Conservation (phyloP, 2,329 filamentous ascomycete genomes). For the Claviceps maximensis region DNA sequence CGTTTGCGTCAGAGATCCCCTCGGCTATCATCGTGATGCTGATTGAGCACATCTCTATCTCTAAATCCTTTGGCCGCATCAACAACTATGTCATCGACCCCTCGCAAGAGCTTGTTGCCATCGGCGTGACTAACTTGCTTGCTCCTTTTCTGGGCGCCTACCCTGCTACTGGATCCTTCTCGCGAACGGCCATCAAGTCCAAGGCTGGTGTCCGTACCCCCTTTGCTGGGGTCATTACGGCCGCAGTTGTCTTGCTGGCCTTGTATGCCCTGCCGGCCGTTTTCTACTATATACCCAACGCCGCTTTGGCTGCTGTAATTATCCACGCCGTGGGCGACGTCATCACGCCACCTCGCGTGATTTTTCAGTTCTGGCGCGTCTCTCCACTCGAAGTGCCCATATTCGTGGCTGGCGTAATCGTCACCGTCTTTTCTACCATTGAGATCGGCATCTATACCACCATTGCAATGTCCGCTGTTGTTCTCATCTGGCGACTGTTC, state of each 20-base stretch:
- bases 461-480: conserved; percentile 52
- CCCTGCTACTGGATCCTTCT: conserved; percentile 81
- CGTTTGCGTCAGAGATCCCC: conserved; percentile 54
- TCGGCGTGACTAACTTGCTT: conserved; percentile 61
- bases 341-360: conserved; percentile 67
- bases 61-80: conserved; percentile 67
- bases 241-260: conserved; percentile 66
- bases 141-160: conserved; percentile 73
- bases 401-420: conserved; percentile 74
- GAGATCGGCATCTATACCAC: conserved; percentile 81
- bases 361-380: conserved; percentile 82
- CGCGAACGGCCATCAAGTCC: conserved; percentile 84
- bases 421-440: conserved; percentile 69
- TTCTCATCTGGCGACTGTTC: conserved; percentile 66
- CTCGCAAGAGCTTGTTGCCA: conserved; percentile 66
- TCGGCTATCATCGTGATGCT: conserved; percentile 65
- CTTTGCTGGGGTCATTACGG: conserved; percentile 75
- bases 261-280: conserved; percentile 72
- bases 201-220: conserved; percentile 84
- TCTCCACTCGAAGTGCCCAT: conserved; percentile 71
- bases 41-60: conserved; percentile 72
- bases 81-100: conserved; percentile 75
- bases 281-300: conserved; percentile 79
- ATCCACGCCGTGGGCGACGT: conserved; percentile 83
- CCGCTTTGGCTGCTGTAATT: conserved; percentile 67